These are phyloP conservation scores for Penicillium sp. DNA, from an alignment of 2,329 filamentous ascomycete species.

Conservation along the genomic window DNA sequence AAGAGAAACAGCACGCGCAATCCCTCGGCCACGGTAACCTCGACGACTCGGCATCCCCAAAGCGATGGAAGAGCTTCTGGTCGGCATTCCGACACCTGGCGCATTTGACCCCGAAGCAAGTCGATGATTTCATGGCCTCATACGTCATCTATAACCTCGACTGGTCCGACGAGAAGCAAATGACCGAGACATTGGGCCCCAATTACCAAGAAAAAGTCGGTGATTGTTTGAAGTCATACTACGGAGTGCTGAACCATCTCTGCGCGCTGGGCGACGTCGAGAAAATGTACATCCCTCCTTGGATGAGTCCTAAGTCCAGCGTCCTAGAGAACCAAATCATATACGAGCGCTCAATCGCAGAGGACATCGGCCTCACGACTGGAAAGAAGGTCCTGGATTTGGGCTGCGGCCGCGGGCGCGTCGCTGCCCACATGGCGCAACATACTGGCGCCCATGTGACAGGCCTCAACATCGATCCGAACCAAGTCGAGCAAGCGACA, in stretches of 20 bases:
- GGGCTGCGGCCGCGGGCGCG: constrained; percentile 56
- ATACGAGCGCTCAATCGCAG: constrained; percentile 55
- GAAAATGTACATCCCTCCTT: constrained; percentile 61
- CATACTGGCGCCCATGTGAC: constrained; percentile 52
- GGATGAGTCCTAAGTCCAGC: constrained; percentile 54
- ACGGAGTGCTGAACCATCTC: constrained; percentile 57
- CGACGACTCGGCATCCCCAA: constrained; percentile 50
- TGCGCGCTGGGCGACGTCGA: constrained; percentile 59
- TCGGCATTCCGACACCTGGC: constrained; percentile 54
- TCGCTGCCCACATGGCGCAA: constrained; percentile 57
- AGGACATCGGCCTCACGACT: constrained; percentile 48
- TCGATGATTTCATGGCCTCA: constrained; percentile 59
- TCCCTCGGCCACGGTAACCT: constrained; percentile 30
- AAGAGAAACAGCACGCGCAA: constrained; percentile 25
- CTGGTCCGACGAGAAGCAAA: constrained; percentile 54
- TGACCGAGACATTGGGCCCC: constrained; percentile 51
- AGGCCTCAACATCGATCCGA: constrained; percentile 58
- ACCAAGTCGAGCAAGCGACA: constrained; percentile 53
- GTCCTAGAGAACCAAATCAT: constrained; percentile 57
- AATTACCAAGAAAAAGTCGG: constrained; percentile 55
- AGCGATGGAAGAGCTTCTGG: constrained; percentile 54
- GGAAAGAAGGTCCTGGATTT: constrained; percentile 55
- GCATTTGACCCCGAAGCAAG: constrained; percentile 53
- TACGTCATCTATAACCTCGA: constrained; percentile 61
- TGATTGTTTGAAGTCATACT: constrained; percentile 55